Evolutionary conservation across 2,329 filamentous ascomycete genomes (phyloP), one percentile per base, ranked within the genome.

Genomic region (Alternaria arbusti): DNA sequence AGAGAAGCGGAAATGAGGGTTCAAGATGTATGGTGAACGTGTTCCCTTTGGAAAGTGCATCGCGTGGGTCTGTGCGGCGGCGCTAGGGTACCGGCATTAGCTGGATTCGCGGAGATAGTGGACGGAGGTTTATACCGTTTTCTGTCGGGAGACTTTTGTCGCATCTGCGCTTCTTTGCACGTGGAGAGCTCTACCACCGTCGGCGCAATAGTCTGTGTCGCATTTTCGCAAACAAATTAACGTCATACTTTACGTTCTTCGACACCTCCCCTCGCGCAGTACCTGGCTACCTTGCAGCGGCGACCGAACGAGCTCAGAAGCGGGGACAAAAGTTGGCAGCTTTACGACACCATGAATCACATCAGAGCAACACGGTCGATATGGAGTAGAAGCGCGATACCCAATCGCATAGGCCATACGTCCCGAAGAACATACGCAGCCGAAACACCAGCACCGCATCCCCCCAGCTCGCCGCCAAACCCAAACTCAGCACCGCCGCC

Each of bases 371-470:
- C 59, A 49, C 57, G 52, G 51, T 47, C 60, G 5, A 10, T 60
- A 36, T 54, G 51, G 51, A 56, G 57, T 22, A 54, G 51, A 49
- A 49, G 50, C 51, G 30, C 40, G 9, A 43, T 55, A 22, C 26
- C 60, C 3, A 57, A 20, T 12, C 64, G 64, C 55, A 55, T 23
- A 57, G 43, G 32, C 58, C 60, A 61, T 8, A 11, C 49, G 40
- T 54, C 58, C 25, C 66, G 60, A 55, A 64, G 69, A 51, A 64
- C 43, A 28, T 70, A 73, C 57, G 68, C 67, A 45, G 67, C 67
- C 22, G 63, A 71, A 52, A 59, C 61, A 20, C 32, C 59, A 26
- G 60, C 63, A 25, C 63, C 59, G 26, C 62, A 57, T 58, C 61
- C 62, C 40, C 66, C 64, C 30, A 47, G 26, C 30, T 68, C 51